Evolutionary conservation across 331 rosid species (phyloP), one percentile per base, ranked within the genome.

Genomic region (Dryas integrifolia): DNA sequence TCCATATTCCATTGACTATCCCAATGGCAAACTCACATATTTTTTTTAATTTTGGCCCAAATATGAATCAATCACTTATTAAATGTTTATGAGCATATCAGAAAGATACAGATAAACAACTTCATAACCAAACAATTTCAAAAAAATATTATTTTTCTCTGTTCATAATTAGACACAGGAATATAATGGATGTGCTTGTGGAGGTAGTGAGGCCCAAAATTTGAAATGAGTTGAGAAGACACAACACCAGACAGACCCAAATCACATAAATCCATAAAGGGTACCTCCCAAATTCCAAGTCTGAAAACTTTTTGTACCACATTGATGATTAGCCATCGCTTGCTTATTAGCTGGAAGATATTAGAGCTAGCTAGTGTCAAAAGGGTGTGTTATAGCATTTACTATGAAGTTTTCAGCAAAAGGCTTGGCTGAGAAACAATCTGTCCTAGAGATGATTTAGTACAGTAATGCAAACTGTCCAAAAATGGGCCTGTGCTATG

Each of bases 1-100:
- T 70, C 41, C 53, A 41, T 69, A 39, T 61, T 61, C 35, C 75
- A 56, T 70, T 45, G 2, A 35, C 6, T 43, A 21, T 41, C 41
- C 3, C 30, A 40, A 30, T 70, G 40, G 5, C 13, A 70, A 48
- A 5, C 30, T 16, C 44, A 14, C 35, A 15, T 14, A 38, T 59
- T 44, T 44, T 44, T 30, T 30, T 30, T 21, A 21, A 30, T 30
- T 30, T 30, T 30, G 35, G 48, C 48, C 48, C 48, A 44, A 44
- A 44, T 44, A 44, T 44, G 21, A 38, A 10, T 2, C 0, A 63
- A 63, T 62, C 67, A 7, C 51, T 57, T 43, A 43, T 24, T 44
- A 35, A 3, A 35, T 35, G 21, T 59, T 21, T 65, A 45, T 66
- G 46, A 35, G n/a, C 40, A 10, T 7, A 11, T 35, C 38, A 21